Percentiles rank a stretch among this genome's conserved stretches.
Evolutionary conservation across 2,329 filamentous ascomycete species (phyloP).

Genomic region (Monilinia aucupariae): DNA sequence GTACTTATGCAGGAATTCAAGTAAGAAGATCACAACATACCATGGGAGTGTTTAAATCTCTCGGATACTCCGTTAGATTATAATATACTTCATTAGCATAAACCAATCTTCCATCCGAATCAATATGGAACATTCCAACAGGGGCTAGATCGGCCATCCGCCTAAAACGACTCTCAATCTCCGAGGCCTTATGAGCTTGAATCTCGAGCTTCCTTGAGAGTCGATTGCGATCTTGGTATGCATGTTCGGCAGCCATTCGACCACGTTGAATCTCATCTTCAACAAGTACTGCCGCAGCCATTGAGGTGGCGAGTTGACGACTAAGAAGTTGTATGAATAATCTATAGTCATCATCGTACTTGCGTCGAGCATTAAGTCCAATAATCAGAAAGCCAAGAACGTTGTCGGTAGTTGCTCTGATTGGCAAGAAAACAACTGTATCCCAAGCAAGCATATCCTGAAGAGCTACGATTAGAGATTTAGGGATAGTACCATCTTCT

Average conservation of each 20-base stretch:
- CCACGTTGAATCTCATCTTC: slow-evolving; percentile 76
- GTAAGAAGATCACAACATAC: not conserved
- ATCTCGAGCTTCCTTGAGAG: slow-evolving; percentile 60
- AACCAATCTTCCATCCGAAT: slow-evolving; percentile 57
- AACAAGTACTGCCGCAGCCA: slow-evolving; percentile 76
- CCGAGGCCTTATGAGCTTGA: slow-evolving; percentile 43
- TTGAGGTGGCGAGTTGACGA: slow-evolving; percentile 69
- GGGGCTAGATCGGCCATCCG: slow-evolving; percentile 69
- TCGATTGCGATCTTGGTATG: slow-evolving; percentile 70
- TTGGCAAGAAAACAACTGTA: slow-evolving; percentile 11
- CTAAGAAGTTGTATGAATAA: slow-evolving; percentile 71
- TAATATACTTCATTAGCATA: slow-evolving; percentile 68
- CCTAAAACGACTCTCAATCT: slow-evolving; percentile 59
- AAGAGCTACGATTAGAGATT: not conserved
- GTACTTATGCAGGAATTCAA: not conserved
- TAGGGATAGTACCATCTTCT: slow-evolving; percentile 2
- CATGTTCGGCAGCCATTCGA: slow-evolving; percentile 66
- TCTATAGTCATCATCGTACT: slow-evolving; percentile 75
- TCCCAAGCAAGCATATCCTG: not conserved
- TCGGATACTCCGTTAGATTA: slow-evolving; percentile 18
- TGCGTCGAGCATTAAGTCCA: slow-evolving; percentile 70
- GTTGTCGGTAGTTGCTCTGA: slow-evolving; percentile 53
- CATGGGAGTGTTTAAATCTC: not conserved
- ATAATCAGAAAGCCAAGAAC: slow-evolving; percentile 75
- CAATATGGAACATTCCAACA: slow-evolving; percentile 67